These are phyloP conservation scores for Penicillium crystallinum DNA, from an alignment of 495 filamentous ascomycete genomes.

Conservation along the genomic window DNA sequence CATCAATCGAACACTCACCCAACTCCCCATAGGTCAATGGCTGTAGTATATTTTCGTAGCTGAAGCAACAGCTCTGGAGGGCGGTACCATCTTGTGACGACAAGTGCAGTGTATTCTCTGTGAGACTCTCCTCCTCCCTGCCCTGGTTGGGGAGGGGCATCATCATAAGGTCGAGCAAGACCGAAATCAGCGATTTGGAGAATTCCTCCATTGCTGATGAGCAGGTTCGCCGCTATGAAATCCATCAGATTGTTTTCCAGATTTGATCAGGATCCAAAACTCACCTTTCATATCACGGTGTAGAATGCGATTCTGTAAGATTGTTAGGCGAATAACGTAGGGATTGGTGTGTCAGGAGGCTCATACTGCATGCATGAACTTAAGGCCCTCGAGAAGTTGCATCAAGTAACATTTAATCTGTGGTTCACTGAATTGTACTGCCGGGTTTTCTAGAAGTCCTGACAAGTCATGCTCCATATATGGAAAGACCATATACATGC, in stretches of 20 bases:
- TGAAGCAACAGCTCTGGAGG: constrained; percentile 90
- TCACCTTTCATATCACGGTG: constrained; percentile 93
- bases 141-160: constrained; percentile 70
- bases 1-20: constrained; percentile 53
- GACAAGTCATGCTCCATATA: constrained; percentile 99
- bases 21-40: constrained; percentile 98
- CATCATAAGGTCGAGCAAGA: constrained; percentile 88
- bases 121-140: constrained; percentile 77
- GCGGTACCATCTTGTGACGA: constrained; percentile 96
- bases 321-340: constrained; percentile 7
- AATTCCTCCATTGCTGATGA: constrained; percentile 91
- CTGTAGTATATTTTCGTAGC: constrained; percentile 83
- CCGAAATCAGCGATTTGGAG: constrained; percentile 98
- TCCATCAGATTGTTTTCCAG: constrained; percentile 19
- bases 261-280: neutral
- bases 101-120: constrained; percentile 88
- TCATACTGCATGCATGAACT: constrained; percentile 76
- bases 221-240: constrained; percentile 76
- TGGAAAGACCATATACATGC: constrained; percentile 97
- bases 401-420: constrained; percentile 98
- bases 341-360: neutral
- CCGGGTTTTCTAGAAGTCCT: constrained; percentile 89
- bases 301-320: constrained; percentile 64
- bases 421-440: constrained; percentile 74
- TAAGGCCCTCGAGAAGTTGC: constrained; percentile 83